Evolutionary conservation across 768 basidiomycete species (phyloP).

Genomic region (Tricholoma sp.): DNA sequence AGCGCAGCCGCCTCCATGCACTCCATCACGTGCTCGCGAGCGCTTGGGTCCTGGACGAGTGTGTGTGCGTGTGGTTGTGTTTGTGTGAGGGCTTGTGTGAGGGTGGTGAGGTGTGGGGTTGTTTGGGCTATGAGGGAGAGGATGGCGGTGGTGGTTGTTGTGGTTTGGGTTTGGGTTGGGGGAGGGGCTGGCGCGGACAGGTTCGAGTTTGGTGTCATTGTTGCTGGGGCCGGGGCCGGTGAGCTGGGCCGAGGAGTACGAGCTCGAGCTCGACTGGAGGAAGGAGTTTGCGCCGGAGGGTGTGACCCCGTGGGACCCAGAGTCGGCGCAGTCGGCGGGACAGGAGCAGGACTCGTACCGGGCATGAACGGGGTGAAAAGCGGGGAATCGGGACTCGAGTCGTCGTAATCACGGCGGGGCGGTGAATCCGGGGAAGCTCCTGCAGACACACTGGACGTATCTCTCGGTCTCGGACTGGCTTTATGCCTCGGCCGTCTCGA

Average conservation of each 20-base stretch:
- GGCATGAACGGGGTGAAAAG: background rate
- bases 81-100: slow-evolving; percentile 1
- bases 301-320: too few relatives aligned
- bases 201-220: background rate
- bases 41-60: background rate
- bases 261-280: too few relatives aligned
- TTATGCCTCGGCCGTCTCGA: slow-evolving; percentile 7
- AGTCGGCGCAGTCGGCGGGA: background rate
- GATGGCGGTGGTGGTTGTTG: too few relatives aligned
- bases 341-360: background rate
- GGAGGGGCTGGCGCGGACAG: background rate
- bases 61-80: background rate
- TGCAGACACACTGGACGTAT: background rate
- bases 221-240: background rate
- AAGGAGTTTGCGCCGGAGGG: background rate
- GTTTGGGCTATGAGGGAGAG: background rate
- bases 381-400: background rate
- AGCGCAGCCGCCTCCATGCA: slow-evolving; percentile 10
- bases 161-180: too few relatives aligned
- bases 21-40: background rate
- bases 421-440: background rate
- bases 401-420: background rate
- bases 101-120: background rate
- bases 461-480: background rate
- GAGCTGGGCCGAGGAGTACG: background rate